Conservation (phyloP, 306 rosid species). For the Pterocarpus macrocarpus region DNA sequence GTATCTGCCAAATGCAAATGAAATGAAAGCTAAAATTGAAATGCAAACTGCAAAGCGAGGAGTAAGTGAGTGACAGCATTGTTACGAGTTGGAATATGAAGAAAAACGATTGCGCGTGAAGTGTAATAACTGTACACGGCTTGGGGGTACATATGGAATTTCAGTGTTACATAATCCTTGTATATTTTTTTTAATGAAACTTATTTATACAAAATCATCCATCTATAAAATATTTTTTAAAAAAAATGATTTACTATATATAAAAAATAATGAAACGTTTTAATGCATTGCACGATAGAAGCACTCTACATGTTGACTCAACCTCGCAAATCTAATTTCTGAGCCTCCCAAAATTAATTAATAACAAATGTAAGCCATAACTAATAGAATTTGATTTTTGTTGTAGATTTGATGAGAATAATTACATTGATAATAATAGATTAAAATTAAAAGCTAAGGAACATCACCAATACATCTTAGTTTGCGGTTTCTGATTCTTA, state of each 20-base stretch:
- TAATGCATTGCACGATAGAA: conserved; percentile 15
- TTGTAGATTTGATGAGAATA: background rate
- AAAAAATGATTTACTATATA: too few relatives aligned
- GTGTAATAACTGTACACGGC: background rate
- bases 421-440: background rate
- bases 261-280: background rate
- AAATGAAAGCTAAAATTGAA: background rate
- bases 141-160: background rate
- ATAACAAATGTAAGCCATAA: background rate
- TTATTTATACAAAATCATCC: too few relatives aligned
- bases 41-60: background rate
- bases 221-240: too few relatives aligned
- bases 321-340: background rate
- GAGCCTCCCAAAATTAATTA: background rate
- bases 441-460: background rate
- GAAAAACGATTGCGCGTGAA: conserved; percentile 13
- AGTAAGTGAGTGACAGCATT: background rate
- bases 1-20: conserved; percentile 14
- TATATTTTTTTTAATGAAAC: too few relatives aligned
- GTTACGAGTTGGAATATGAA: conserved; percentile 10
- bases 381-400: background rate
- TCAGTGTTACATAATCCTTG: background rate
- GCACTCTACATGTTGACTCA: background rate
- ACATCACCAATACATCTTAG: background rate
- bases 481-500: too few relatives aligned